Percentiles rank a stretch among this genome's conserved stretches.
Evolutionary conservation across 2,329 filamentous ascomycete genomes (phyloP).

Genomic region (Didymosphaeria variabile): DNA sequence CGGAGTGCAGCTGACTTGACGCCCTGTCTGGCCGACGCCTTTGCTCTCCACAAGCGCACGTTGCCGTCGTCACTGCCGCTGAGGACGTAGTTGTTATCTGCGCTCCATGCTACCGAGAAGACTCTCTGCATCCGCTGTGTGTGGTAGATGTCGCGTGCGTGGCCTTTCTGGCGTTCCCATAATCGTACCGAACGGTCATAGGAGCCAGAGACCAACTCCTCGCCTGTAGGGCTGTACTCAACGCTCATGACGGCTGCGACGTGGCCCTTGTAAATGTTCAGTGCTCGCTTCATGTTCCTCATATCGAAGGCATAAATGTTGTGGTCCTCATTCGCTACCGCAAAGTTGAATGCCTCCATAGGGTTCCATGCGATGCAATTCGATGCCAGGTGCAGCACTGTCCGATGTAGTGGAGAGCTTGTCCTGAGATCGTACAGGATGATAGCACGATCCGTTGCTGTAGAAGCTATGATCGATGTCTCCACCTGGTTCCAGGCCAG

Average conservation of each 20-base stretch:
- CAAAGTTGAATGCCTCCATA: conserved; percentile 94
- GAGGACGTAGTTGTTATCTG: conserved; percentile 88
- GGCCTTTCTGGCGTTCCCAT: conserved; percentile 81
- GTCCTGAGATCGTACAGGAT: conserved; percentile 94
- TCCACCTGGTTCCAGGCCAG: conserved; percentile 94
- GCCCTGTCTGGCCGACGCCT: conserved; percentile 83
- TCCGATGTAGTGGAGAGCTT: conserved; percentile 80
- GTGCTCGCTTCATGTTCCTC: conserved; percentile 84
- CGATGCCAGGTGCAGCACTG: conserved; percentile 85
- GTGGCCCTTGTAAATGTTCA: conserved; percentile 91
- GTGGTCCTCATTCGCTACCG: conserved; percentile 92
- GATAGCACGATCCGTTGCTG: conserved; percentile 83
- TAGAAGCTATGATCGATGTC: conserved; percentile 87
- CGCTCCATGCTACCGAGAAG: conserved; percentile 83
- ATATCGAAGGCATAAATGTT: conserved; percentile 90
- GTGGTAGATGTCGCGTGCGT: conserved; percentile 93
- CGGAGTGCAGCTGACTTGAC: conserved; percentile 86
- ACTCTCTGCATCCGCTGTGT: conserved; percentile 98
- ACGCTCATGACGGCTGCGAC: conserved; percentile 95
- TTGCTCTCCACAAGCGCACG: conserved; percentile 85
- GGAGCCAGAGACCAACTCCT: conserved; percentile 89
- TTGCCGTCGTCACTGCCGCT: conserved; percentile 95
- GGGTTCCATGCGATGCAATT: conserved; percentile 96
- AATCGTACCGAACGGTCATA: conserved; percentile 89
- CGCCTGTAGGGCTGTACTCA: conserved; percentile 92